These are phyloP conservation scores for Microsporum audouinii DNA, from an alignment of 2,329 filamentous ascomycete species.

Conservation along the genomic window DNA sequence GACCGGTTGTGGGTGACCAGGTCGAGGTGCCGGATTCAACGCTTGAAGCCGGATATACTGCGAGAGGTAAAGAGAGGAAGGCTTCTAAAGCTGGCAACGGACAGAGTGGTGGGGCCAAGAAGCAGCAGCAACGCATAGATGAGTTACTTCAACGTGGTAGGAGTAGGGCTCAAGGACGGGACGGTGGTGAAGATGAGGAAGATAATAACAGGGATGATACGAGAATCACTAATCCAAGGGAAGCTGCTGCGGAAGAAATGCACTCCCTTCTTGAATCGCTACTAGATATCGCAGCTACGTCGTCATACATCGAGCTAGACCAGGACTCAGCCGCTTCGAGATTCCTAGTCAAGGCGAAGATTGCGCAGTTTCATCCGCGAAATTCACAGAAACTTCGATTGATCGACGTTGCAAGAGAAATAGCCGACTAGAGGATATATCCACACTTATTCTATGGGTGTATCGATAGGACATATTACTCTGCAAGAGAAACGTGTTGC, in stretches of 20 bases:
- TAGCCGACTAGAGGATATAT: conserved; percentile 9
- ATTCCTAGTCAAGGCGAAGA: conserved; percentile 44
- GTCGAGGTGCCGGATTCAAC: conserved; percentile 50
- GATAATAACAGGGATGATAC: conserved; percentile 16
- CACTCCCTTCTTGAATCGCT: conserved; percentile 38
- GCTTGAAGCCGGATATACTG: conserved; percentile 43
- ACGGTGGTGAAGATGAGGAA: conserved; percentile 11
- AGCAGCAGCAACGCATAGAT: conserved; percentile 41
- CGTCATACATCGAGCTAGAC: conserved; percentile 38
- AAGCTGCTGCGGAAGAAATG: conserved; percentile 39
- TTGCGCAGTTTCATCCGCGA: conserved; percentile 45
- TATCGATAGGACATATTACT: background rate
- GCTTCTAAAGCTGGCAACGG: conserved; percentile 26
- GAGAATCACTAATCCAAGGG: conserved; percentile 32
- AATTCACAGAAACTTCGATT: conserved; percentile 42
- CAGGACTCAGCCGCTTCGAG: conserved; percentile 43
- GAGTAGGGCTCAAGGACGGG: background rate
- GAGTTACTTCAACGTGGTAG: conserved; percentile 34
- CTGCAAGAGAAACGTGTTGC: background rate
- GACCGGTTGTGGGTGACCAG: conserved; percentile 67
- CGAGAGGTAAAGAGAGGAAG: conserved; percentile 40
- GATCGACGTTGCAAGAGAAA: conserved; percentile 38
- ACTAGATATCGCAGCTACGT: conserved; percentile 31
- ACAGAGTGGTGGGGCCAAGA: conserved; percentile 18
- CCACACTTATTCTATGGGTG: background rate